Evolutionary conservation across 352 stramenopile genomes (phyloP), one percentile per base, ranked within the genome.

Genomic region (Pythium coloratum): DNA sequence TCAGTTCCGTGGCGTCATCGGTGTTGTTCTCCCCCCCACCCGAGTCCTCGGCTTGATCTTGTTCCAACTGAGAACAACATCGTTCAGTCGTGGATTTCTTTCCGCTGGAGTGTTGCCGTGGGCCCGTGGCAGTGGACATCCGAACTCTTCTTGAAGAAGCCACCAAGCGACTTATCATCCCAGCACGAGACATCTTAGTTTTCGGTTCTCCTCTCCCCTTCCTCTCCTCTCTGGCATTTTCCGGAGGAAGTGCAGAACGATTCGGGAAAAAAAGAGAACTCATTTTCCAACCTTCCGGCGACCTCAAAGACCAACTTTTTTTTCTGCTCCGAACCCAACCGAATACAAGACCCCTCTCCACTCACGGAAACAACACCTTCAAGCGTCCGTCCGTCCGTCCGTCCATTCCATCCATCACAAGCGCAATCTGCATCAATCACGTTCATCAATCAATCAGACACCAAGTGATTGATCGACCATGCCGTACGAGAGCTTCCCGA

Each of bases 401-500:
- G 24, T 50, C 46, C 18, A 53, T 53, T 53, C 46, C 46, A 53
- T 53, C 49, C 26, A 34, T 38, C 49, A 55, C 14, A 47, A 60
- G 33, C 30, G 33, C 33, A n/a, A 42, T n/a, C 34, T 20, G 2
- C 46, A 18, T 40, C 62, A 62, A 65, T 56, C 64, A 49, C 64
- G 28, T 30, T 65, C 64, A 38, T 46, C 49, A 50, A 66, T 53
- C 46, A 53, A 28, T 53, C 49, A 38, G 9, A 44, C 10, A 12
- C 34, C 38, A 18, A 44, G 54, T 68, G 20, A 55, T 69, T 65
- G 46, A n/a, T 40, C 40, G 24, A 36, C 30, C 1, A 91, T 91
- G 83, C 83, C 83, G 36, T 91, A 91, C 76, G 81, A 92, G 63
- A 92, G 84, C 74, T 90, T 92, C 71, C 77, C 74, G 62, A 72